Conservation (phyloP, 352 stramenopile species). For the Pythium graminicola region DNA sequence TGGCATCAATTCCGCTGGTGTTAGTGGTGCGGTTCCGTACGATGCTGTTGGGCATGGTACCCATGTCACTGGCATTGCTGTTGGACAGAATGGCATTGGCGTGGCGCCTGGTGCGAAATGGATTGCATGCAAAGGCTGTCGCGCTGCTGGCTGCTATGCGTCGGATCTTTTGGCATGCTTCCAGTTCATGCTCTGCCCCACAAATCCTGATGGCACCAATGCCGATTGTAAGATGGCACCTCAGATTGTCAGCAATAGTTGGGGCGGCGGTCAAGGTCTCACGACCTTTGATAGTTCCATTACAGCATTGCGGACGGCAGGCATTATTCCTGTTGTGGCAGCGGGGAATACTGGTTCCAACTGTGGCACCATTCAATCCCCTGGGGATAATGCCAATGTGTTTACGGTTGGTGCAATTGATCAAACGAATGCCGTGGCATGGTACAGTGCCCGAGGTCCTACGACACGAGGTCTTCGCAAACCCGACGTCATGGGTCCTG, state of each 20-base stretch:
- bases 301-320: conserved; percentile 20
- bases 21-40: conserved; percentile 10
- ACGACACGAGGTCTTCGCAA: conserved; percentile 18
- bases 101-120: conserved; percentile 18
- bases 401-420: conserved; percentile 25
- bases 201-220: conserved; percentile 10
- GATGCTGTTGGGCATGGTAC: conserved; percentile 27
- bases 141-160: conserved; percentile 16
- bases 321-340: conserved; percentile 28
- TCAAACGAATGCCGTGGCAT: conserved; percentile 10
- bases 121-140: conserved; percentile 18
- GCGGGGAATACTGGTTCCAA: conserved; percentile 22
- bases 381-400: conserved; percentile 23
- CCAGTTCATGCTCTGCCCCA: conserved; percentile 33
- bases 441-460: conserved; percentile 22
- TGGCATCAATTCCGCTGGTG: not conserved
- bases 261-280: conserved; percentile 12
- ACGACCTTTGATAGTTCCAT: conserved; percentile 13
- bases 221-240: conserved; percentile 22
- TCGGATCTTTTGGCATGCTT: conserved; percentile 22
- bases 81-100: conserved; percentile 5
- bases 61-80: conserved; percentile 4
- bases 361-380: conserved; percentile 16
- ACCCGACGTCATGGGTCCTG: conserved; percentile 22
- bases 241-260: conserved; percentile 28